phyloP scores from a whole-genome alignment of 768 basidiomycete species.

The Trametes cinnabarina region DNA sequence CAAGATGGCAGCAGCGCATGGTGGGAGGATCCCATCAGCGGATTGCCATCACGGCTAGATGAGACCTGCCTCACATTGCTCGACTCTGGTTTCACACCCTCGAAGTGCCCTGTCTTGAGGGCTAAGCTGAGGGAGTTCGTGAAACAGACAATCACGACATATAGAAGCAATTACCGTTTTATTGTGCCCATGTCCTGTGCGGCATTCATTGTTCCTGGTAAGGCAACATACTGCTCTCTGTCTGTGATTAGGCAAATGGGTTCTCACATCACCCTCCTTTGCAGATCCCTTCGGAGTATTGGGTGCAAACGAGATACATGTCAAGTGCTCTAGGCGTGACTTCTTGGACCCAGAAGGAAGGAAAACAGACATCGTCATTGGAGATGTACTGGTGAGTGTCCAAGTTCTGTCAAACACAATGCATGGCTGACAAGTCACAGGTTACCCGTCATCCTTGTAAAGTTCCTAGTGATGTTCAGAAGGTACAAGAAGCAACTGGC shows the following conservation, averaged over 20 bases:
- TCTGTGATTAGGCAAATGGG: too few relatives aligned
- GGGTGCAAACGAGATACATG: conserved; percentile 45
- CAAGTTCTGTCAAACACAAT: background rate
- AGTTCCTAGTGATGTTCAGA: conserved; percentile 63
- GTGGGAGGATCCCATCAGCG: conserved; percentile 68
- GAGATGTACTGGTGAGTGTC: conserved; percentile 52
- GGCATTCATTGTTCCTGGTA: conserved; percentile 63
- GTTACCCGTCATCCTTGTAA: conserved; percentile 70
- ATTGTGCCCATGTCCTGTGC: conserved; percentile 55
- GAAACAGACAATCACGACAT: conserved; percentile 41
- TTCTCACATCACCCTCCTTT: too few relatives aligned
- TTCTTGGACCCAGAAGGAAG: conserved; percentile 43
- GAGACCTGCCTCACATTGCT: conserved; percentile 59
- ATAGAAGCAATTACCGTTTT: conserved; percentile 45
- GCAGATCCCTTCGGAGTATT: background rate
- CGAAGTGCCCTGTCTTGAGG: conserved; percentile 45
- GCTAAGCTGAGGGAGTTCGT: conserved; percentile 54
- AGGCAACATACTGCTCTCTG: background rate
- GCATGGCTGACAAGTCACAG: conserved; percentile 27
- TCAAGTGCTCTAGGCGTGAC: conserved; percentile 47
- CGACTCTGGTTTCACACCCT: conserved; percentile 58
- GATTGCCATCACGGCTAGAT: conserved; percentile 56
- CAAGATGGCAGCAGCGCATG: conserved; percentile 51
- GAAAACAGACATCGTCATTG: conserved; percentile 48
- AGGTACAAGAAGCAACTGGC: conserved; percentile 36